These are phyloP conservation scores for Hypoxylon sp. DNA, from an alignment of 2,329 filamentous ascomycete species.

Conservation along the genomic window DNA sequence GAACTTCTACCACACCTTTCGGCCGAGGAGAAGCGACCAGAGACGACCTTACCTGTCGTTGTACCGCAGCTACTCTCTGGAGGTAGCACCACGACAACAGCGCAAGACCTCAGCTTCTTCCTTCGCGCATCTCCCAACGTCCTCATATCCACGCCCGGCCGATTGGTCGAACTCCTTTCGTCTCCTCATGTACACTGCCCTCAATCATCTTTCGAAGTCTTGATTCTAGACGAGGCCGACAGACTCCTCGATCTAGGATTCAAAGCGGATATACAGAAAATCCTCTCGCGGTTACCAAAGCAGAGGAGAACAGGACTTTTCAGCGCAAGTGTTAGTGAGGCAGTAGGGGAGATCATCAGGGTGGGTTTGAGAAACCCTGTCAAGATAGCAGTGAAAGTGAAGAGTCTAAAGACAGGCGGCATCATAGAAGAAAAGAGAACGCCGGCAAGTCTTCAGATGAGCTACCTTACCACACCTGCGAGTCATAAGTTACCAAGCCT, in stretches of 20 bases:
- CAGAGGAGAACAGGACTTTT: conserved; percentile 93
- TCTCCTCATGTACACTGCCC: conserved; percentile 89
- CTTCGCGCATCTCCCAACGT: conserved; percentile 86
- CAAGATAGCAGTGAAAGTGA: conserved; percentile 93
- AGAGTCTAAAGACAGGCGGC: conserved; percentile 71
- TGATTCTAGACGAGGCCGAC: conserved; percentile 95
- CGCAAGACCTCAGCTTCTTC: conserved; percentile 87
- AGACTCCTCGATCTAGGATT: conserved; percentile 92
- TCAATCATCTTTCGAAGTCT: conserved; percentile 87
- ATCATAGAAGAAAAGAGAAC: conserved; percentile 82
- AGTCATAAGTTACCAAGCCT: conserved; percentile 83
- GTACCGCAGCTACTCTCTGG: conserved; percentile 90
- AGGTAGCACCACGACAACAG: conserved; percentile 76
- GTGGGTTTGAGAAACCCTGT: conserved; percentile 94
- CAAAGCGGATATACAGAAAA: conserved; percentile 87
- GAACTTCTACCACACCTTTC: conserved; percentile 65
- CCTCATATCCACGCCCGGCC: conserved; percentile 88
- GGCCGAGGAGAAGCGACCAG: conserved; percentile 64
- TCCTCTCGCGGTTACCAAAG: conserved; percentile 85
- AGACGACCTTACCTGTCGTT: conserved; percentile 60
- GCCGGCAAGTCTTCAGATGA: conserved; percentile 91
- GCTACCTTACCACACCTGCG: conserved; percentile 78
- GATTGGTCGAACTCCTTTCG: conserved; percentile 85
- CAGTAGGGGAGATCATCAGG: conserved; percentile 89
- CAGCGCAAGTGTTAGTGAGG: conserved; percentile 94